Evolutionary conservation across 2,329 filamentous ascomycete species (phyloP), one percentile per base, ranked within the genome.

Genomic region (Talaromyces sp.): DNA sequence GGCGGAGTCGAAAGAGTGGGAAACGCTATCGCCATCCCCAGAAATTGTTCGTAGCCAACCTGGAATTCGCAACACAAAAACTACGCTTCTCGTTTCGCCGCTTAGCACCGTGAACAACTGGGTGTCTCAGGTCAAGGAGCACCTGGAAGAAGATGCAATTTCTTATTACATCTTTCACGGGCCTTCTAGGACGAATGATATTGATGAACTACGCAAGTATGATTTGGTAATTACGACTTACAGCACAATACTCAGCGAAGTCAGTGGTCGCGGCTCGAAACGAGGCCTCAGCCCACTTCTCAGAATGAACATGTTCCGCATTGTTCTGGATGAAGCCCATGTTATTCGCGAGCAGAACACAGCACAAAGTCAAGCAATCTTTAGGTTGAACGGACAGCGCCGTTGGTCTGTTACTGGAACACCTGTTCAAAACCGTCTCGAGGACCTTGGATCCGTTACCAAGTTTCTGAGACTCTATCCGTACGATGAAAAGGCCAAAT

Each of bases 401-500:
- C 88, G 92, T 35, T 99, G 94, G 94, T 93, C 92, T 2, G 91
- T 97, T n/a, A 97, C 94, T 0, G 94, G 93, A 58, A 97, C 94
- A 0, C 94, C 92, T 0, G 90, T 97, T 9, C 93, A 97, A 74
- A 99, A 99, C 70, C 88, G 90, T 3, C 81, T 97, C 2, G 92
- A 95, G 65, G 94, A 99, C 72, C 81, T 97, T 24, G 90, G 91
- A 14, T 90, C 93, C 1, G 80, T 97, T 2, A 86, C 96, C 61
- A 90, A 88, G 32, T 97, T 97, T 69, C 79, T 97, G 48, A 86
- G 89, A 14, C 80, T 97, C 14, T 86, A 87, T 67, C 93, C 93
- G 0, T 97, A 97, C 69, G 87, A 96, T 62, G 88, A 93, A 54
- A 84, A 85, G 58, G 79, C 80, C 57, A 86, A 86, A 56, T 99